Evolutionary conservation across 495 filamentous ascomycete species (phyloP), one percentile per base, ranked within the genome.

Genomic region (Chaetomidium leptoderma): DNA sequence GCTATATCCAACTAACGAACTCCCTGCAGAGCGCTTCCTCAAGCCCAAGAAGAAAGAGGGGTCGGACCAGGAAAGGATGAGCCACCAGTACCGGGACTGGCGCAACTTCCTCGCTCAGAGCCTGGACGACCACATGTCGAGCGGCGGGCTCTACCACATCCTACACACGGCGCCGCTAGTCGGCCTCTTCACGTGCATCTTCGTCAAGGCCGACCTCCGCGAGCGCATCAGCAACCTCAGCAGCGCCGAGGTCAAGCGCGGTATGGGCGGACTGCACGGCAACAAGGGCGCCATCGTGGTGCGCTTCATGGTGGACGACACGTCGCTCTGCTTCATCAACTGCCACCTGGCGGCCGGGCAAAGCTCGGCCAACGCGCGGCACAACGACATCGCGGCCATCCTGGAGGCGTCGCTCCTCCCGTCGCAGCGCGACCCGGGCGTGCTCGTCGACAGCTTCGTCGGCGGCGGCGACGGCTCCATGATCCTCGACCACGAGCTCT

Each of bases 321-420:
- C 83, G 49, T 96, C 92, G 2, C 71, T 98, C 36, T 97, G 93
- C 74, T 93, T 98, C 71, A 84, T 97, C 68, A 98, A 98, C 66
- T 98, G 93, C 68, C 93, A 98, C 81, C 79, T 98, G 51, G 93
- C 93, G 14, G 93, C 93, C 1, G 93, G 93, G 4, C 95, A 97
- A 71, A 85, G 86, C 0, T 86, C 91, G 57, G 96, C 92, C 1
- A 86, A 86, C 33, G 80, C 92, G 63, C 89, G 93, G 11, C 96
- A 98, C 68, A 92, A 92, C 67, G 93, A 98, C 66, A 84, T 96
- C 46, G 88, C 92, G 0, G 86, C 85, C 5, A 97, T 98, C 55
- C 81, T 98, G 6, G 93, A 97, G 66, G 78, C 86, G 10, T 71
- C 82, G 16, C 76, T 86, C 3, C 72, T 98, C 1, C 90, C 92